Evolutionary conservation across 805 yeast species (phyloP).

Genomic region (Metschnikowia vanudenii): DNA sequence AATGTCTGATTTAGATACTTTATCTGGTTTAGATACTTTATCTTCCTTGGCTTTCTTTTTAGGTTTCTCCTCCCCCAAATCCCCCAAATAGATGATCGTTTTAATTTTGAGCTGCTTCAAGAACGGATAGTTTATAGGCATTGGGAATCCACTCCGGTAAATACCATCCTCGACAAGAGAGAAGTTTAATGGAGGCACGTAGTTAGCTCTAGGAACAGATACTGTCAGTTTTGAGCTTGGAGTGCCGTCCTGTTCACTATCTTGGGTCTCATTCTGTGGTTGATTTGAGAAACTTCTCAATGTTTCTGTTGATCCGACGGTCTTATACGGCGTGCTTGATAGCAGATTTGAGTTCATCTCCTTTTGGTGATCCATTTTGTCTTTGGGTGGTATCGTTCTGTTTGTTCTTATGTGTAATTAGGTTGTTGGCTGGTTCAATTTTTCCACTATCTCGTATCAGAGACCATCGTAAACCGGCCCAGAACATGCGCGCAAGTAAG

Average conservation of each 20-base stretch:
- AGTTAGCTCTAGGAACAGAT: slow-evolving; percentile 13
- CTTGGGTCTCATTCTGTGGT: slow-evolving; percentile 4
- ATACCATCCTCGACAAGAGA: slow-evolving; percentile 84
- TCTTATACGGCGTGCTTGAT: not conserved
- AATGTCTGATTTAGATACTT: too few species aligned
- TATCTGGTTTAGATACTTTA: slow-evolving; percentile 6
- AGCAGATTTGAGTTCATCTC: not conserved
- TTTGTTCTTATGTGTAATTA: not conserved
- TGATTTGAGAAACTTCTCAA: slow-evolving; percentile 7
- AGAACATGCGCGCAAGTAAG: not conserved
- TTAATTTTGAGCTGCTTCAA: slow-evolving; percentile 64
- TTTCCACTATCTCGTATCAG: not conserved
- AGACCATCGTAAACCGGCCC: not conserved
- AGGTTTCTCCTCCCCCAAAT: slow-evolving; percentile 40
- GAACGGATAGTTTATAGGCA: slow-evolving; percentile 80
- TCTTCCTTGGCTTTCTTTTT: slow-evolving; percentile 17
- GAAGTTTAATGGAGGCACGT: slow-evolving; percentile 90
- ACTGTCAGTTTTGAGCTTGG: slow-evolving; percentile 1
- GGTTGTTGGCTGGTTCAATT: not conserved
- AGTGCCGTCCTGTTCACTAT: not conserved
- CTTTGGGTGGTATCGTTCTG: not conserved
- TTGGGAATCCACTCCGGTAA: slow-evolving; percentile 92
- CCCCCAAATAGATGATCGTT: slow-evolving; percentile 83
- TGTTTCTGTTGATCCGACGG: not conserved
- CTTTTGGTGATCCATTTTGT: not conserved